Evolutionary conservation across 495 filamentous ascomycete species (phyloP).

Genomic region (Astrothelium macrocarpum): DNA sequence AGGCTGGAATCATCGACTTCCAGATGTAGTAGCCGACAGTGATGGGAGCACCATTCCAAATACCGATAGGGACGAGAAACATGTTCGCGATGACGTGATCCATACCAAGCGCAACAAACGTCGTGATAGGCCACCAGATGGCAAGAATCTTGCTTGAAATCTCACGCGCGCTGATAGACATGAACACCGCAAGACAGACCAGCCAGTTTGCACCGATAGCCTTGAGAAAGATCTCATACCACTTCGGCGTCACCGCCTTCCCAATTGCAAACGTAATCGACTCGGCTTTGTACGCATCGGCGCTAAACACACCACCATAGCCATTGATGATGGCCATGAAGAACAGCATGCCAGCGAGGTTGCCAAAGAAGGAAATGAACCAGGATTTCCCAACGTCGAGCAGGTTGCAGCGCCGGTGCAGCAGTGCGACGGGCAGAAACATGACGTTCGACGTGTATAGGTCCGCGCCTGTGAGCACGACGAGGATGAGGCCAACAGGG

Average conservation of each 20-base stretch:
- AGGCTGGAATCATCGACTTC: conserved; percentile 52
- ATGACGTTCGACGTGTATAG: conserved; percentile 52
- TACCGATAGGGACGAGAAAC: conserved; percentile 51
- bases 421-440: conserved; percentile 45
- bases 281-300: conserved; percentile 41
- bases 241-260: conserved; percentile 46
- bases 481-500: conserved; percentile 49
- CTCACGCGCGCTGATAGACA: conserved; percentile 46
- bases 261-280: conserved; percentile 43
- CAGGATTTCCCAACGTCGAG: conserved; percentile 43
- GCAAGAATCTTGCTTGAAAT: conserved; percentile 47
- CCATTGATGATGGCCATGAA: conserved; percentile 49
- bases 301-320: conserved; percentile 48
- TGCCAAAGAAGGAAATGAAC: conserved; percentile 50
- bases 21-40: conserved; percentile 50
- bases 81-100: conserved; percentile 59
- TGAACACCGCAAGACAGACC: conserved; percentile 50
- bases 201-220: conserved; percentile 56
- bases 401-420: conserved; percentile 43
- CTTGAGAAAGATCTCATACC: conserved; percentile 51
- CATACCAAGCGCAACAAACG: conserved; percentile 48
- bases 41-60: conserved; percentile 45
- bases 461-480: conserved; percentile 48
- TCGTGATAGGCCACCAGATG: conserved; percentile 54
- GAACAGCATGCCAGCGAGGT: conserved; percentile 51